Base-by-base conservation (phyloP, 129 eudicot species). In the Saposhnikovia divaricata region DNA sequence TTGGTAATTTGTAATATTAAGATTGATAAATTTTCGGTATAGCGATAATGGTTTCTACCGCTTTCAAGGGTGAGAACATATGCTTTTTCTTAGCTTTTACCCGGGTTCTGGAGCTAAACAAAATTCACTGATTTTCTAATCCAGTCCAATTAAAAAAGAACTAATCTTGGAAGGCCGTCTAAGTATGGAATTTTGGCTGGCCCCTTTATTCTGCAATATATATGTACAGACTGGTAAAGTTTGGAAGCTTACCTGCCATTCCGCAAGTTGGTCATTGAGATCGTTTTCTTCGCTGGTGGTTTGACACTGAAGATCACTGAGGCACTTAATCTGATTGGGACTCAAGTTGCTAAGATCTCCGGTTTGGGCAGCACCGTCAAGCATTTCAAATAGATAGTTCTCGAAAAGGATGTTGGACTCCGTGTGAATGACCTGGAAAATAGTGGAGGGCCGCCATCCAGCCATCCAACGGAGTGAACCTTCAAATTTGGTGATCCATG, bases 381-480 rank as follows among this genome's bases (percentile, higher is more conserved):
- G 89, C 4, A 91, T 91, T 0, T 93, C 96, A 4, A 83, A 51
- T 8, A 93, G 83, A 4, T 80, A 87, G 1, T 93, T 72, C 83
- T 93, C 98, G 8, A 93, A 93, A 4, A 78, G 83, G 7, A 88
- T 76, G 83, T 89, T 88, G 14, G 96, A 85, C 76, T 93, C 97
- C 0, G 98, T 89, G 76, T 93, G 91, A 10, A 93, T 77, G 18
- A 93, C 86, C 80, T 93, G 98, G 68, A 93, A 91, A 9, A 89
- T 88, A 77, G 98, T 91, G 77, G 97, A 91, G 59, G 98, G 98
- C 1, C 98, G 82, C 93, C 97, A 93, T 2, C 98, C 97, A 2
- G 88, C 97, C 68, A 90, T 85, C 98, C 98, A 93, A 59, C 81
- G 88, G 74, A 92, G 87, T 4, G 89, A 79, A 0, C 91, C 90